A percentile compares a stretch with the other conserved stretches of the same genome.
phyloP scores from a whole-genome alignment of 768 basidiomycete species.

The Lentinula boryana region DNA sequence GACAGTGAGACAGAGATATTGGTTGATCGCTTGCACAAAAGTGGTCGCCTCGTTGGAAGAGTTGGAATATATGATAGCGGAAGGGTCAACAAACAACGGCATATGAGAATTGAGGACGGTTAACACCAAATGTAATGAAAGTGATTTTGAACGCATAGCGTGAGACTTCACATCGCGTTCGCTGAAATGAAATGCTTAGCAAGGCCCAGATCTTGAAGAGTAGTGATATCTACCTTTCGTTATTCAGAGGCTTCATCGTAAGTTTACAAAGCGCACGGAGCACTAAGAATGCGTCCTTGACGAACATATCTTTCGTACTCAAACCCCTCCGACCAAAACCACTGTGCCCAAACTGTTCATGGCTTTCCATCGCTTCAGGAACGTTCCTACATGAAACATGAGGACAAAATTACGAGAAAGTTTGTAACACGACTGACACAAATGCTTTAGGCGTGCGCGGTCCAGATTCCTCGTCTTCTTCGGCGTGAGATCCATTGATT shows the following conservation, averaged over 20 bases:
- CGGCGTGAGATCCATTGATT: background rate
- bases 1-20: conserved; percentile 89
- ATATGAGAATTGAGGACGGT: conserved; percentile 91
- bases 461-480: background rate
- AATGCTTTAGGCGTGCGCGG: conserved; percentile 3
- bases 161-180: conserved; percentile 96
- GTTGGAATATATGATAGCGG: conserved; percentile 87
- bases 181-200: conserved; percentile 31
- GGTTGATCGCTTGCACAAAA: conserved; percentile 91
- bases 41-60: conserved; percentile 83
- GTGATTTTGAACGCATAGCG: conserved; percentile 93
- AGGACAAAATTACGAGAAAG: background rate
- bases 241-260: conserved; percentile 94
- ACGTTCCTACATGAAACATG: background rate
- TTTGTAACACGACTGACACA: background rate
- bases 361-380: conserved; percentile 3
- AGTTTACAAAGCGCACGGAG: conserved; percentile 96
- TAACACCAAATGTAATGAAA: conserved; percentile 91
- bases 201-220: background rate
- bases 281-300: conserved; percentile 97
- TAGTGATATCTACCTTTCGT: conserved; percentile 66
- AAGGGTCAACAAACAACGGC: conserved; percentile 81
- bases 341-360: background rate
- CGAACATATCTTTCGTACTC: conserved; percentile 80
- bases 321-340: conserved; percentile 22